Percentiles rank a stretch among this genome's conserved stretches.
phyloP scores from a whole-genome alignment of 163 green algal species.

The Scenedesmus sp. region DNA sequence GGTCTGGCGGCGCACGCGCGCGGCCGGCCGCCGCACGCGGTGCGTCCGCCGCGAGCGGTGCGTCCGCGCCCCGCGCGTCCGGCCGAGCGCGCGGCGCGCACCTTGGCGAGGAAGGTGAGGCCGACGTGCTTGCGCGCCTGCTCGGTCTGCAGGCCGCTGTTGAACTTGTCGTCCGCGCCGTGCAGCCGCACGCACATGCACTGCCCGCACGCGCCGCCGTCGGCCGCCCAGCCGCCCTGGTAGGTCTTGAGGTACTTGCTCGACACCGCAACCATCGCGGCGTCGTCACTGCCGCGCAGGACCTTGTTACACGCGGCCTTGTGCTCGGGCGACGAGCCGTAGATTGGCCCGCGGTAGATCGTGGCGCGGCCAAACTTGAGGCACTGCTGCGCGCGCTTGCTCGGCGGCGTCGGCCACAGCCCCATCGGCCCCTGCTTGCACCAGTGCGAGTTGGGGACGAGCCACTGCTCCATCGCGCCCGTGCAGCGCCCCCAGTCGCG shows the following conservation, averaged over 20 bases:
- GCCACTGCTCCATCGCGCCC: constrained; percentile 6
- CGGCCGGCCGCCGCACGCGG: too few relatives aligned
- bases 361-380: constrained; percentile 45
- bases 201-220: constrained; percentile 36
- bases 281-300: constrained; percentile 10
- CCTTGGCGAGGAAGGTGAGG: constrained; percentile 43
- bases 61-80: too few relatives aligned
- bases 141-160: constrained; percentile 39
- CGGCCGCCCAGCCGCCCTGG: constrained; percentile 42
- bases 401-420: constrained; percentile 7
- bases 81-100: neutral
- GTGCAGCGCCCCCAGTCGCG: constrained; percentile 33
- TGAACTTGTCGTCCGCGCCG: constrained; percentile 37
- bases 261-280: constrained; percentile 34
- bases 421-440: constrained; percentile 38
- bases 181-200: constrained; percentile 50
- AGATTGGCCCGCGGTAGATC: constrained; percentile 45
- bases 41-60: too few relatives aligned
- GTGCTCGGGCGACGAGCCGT: constrained; percentile 35
- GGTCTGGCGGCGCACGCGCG: too few relatives aligned
- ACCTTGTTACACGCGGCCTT: constrained; percentile 44
- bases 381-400: constrained; percentile 29
- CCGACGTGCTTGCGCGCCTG: neutral
- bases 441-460: constrained; percentile 21
- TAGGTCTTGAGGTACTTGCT: constrained; percentile 49